A percentile compares a stretch with the other conserved stretches of the same genome.
These are phyloP conservation scores for Diplotaxis tenuifolia DNA, from an alignment of 345 rosid genomes.

Conservation along the genomic window DNA sequence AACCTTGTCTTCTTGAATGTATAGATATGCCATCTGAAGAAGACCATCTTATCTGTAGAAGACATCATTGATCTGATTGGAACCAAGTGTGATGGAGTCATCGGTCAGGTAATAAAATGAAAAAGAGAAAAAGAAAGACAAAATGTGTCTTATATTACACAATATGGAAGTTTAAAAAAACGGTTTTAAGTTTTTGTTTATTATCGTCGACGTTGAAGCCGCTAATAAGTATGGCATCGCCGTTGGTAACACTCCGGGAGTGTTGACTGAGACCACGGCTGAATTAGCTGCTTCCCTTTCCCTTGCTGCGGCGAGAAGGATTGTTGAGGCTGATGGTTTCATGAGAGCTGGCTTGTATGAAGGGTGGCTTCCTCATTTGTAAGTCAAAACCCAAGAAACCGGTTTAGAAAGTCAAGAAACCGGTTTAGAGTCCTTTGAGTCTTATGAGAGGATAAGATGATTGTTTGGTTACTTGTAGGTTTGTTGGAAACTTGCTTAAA, in stretches of 20 bases:
- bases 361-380: conserved; percentile 98
- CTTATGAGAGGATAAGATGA: neutral
- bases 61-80: conserved; percentile 87
- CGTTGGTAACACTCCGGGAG: conserved; percentile 97
- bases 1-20: neutral
- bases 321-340: conserved; percentile 93
- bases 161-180: neutral
- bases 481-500: conserved; percentile 94
- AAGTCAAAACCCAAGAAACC: neutral
- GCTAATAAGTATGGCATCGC: conserved; percentile 93
- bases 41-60: conserved; percentile 89
- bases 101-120: conserved; percentile 66
- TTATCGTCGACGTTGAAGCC: conserved; percentile 89
- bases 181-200: conserved; percentile 1
- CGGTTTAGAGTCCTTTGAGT: neutral
- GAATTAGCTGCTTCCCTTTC: conserved; percentile 96
- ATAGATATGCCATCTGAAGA: conserved; percentile 87
- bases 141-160: neutral
- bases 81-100: conserved; percentile 88
- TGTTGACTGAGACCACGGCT: conserved; percentile 94
- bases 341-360: conserved; percentile 96
- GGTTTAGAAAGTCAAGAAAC: neutral
- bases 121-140: neutral
- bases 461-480: conserved; percentile 40
- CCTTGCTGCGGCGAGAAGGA: conserved; percentile 86